phyloP scores from a whole-genome alignment of 768 basidiomycete species.

The Boletus rubescentipes region DNA sequence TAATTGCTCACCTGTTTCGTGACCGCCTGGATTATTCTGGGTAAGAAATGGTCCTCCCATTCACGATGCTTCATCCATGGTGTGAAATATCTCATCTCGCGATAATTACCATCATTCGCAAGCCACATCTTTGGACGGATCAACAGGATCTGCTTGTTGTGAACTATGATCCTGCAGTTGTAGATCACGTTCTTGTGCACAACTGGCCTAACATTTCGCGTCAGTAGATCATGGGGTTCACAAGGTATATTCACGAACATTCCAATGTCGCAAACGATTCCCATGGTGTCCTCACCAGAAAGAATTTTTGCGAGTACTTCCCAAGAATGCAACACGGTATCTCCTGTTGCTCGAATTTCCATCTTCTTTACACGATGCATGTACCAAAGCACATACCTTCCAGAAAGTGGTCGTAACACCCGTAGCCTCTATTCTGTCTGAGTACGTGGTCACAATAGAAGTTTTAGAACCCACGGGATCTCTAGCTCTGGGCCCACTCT shows the following conservation, averaged over 20 bases:
- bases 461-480: conserved; percentile 63
- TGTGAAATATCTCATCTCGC: conserved; percentile 86
- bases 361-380: not conserved
- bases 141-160: conserved; percentile 82
- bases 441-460: not conserved
- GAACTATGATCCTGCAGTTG: conserved; percentile 91
- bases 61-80: conserved; percentile 91
- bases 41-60: conserved; percentile 90
- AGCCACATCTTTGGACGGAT: conserved; percentile 99
- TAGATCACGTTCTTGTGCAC: conserved; percentile 98
- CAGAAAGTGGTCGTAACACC: conserved; percentile 95
- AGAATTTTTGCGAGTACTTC: conserved; percentile 94
- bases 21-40: conserved; percentile 82
- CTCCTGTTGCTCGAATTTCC: conserved; percentile 52
- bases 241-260: conserved; percentile 57
- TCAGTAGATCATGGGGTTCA: not conserved
- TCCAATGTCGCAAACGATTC: conserved; percentile 95
- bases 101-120: conserved; percentile 98
- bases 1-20: conserved; percentile 71
- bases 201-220: conserved; percentile 67
- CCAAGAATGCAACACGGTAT: conserved; percentile 96
- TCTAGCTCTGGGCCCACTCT: conserved; percentile 97
- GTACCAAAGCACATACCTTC: conserved; percentile 58
- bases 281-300: conserved; percentile 69
- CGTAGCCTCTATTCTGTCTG: conserved; percentile 71